phyloP scores from a whole-genome alignment of 2,329 filamentous ascomycete species.

The Decorospora gaudefroyi region DNA sequence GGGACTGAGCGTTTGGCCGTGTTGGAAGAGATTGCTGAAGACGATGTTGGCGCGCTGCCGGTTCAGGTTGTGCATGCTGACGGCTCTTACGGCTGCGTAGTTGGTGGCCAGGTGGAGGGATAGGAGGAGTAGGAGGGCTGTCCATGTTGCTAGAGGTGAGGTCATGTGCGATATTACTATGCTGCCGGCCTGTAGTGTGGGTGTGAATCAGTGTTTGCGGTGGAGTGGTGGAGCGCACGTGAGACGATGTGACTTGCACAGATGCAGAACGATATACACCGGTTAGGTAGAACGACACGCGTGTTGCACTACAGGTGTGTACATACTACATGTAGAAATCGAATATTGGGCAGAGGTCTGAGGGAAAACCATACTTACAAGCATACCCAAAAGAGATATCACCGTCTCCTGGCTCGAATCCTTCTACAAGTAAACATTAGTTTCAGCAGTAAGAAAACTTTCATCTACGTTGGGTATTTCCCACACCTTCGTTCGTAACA shows the following conservation, averaged over 20 bases:
- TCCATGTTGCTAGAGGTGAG: slow-evolving; percentile 72
- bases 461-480: slow-evolving; percentile 14
- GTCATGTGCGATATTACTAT: slow-evolving; percentile 77
- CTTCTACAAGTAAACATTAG: slow-evolving; percentile 56
- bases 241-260: too few species aligned
- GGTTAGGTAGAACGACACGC: too few species aligned
- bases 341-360: slow-evolving; percentile 14
- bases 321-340: too few species aligned
- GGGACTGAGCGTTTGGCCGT: slow-evolving; percentile 62
- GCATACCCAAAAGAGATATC: slow-evolving; percentile 84
- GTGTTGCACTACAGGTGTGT: background rate
- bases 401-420: slow-evolving; percentile 95
- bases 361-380: slow-evolving; percentile 54
- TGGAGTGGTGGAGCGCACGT: too few species aligned
- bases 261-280: too few species aligned
- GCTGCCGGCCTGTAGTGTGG: slow-evolving; percentile 64
- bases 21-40: slow-evolving; percentile 57
- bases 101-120: slow-evolving; percentile 81
- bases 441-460: too few species aligned
- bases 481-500: slow-evolving; percentile 16
- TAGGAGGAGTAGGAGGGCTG: slow-evolving; percentile 71
- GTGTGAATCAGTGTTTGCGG: slow-evolving; percentile 25
- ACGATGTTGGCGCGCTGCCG: slow-evolving; percentile 82
- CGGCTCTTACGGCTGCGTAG: slow-evolving; percentile 80
- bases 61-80: slow-evolving; percentile 83